Evolutionary conservation across 208 protist species (phyloP), one percentile per base, ranked within the genome.

Genomic region (Trypanosoma vivax): DNA sequence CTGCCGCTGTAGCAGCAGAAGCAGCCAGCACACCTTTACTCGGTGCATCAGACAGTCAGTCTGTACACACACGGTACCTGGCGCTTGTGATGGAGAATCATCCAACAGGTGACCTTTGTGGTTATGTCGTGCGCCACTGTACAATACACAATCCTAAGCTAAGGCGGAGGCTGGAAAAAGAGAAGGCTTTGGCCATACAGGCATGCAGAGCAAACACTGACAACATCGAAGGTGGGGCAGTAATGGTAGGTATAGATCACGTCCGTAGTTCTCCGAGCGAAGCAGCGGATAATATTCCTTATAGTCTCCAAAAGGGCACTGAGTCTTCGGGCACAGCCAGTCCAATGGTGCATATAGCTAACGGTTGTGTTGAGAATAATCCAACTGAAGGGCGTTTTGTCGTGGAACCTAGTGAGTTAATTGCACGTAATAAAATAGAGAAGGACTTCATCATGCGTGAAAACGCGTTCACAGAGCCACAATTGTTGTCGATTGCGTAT

Each of bases 61-160:
- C 53, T 4, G 37, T 52, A 3, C 66, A 70, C 50, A 76, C 53
- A 25, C 69, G 86, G 0, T 90, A 88, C 43, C 50, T 93, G 24
- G 88, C 79, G 37, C 70, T 93, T 28, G 79, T 93, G 3, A 84
- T 90, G 74, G 76, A 86, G 49, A 85, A 87, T 56, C 80, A 93
- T 58, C 63, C 76, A 9, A 70, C 82, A 67, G 86, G 86, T 2
- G 86, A 93, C 56, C 64, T 93, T 2, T 79, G 73, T 47, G 73
- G 67, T 33, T 91, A 91, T 50, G 70, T 67, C 2, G 57, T 85
- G 39, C 76, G 42, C 3, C 55, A 63, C 37, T 60, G 56, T 4
- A 52, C 52, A 11, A 56, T 42, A 21, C 49, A 57, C 18, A 65
- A 65, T 39, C 9, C 18, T 2, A 41, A 65, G n/a, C 14, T 65